These are phyloP conservation scores for Mrakia frigida DNA, from an alignment of 768 basidiomycete genomes.

Conservation along the genomic window DNA sequence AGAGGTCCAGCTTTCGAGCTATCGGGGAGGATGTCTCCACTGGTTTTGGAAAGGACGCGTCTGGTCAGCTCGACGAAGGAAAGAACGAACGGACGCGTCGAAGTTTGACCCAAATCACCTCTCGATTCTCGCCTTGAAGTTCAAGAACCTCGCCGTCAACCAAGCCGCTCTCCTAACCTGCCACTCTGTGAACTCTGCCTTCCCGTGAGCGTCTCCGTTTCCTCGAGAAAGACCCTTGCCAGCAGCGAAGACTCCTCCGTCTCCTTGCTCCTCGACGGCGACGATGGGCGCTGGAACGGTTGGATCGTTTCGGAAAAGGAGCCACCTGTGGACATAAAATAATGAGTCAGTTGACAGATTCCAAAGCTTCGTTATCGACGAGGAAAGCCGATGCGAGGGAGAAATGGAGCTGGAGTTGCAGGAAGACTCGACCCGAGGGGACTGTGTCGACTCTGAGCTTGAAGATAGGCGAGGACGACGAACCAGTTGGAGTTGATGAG, in stretches of 20 bases:
- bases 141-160: slow-evolving; percentile 64
- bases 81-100: background rate
- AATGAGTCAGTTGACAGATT: too few species aligned
- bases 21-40: slow-evolving; percentile 65
- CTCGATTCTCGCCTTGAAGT: slow-evolving; percentile 62
- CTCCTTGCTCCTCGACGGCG: slow-evolving; percentile 29
- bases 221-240: background rate
- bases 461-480: background rate
- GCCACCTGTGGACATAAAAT: slow-evolving; percentile 50
- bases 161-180: slow-evolving; percentile 81
- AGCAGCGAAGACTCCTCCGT: slow-evolving; percentile 9
- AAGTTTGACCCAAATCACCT: slow-evolving; percentile 48
- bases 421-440: too few species aligned
- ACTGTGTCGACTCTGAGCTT: too few species aligned
- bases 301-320: slow-evolving; percentile 71
- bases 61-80: background rate
- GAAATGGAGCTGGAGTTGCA: too few species aligned
- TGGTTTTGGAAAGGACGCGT: slow-evolving; percentile 40
- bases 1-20: slow-evolving; percentile 65
- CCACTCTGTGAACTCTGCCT: slow-evolving; percentile 60
- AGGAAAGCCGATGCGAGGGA: too few species aligned
- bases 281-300: slow-evolving; percentile 50
- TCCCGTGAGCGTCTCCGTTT: background rate
- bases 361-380: too few species aligned
- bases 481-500: slow-evolving; percentile 86